These are phyloP conservation scores for Primulina tabacum DNA, from an alignment of 257 asterid species.

Conservation along the genomic window DNA sequence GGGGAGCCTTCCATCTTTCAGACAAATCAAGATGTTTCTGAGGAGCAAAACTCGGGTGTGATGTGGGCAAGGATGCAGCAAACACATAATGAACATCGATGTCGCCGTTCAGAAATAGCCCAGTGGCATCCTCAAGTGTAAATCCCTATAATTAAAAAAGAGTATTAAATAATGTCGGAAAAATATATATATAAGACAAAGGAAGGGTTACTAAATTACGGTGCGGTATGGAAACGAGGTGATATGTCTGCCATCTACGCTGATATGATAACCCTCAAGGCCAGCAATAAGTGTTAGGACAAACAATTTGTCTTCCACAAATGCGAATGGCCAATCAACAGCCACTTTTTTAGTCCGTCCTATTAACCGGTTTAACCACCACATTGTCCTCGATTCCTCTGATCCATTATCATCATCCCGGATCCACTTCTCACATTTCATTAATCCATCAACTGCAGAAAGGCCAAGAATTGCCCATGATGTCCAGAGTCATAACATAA, in stretches of 20 bases:
- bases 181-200: neutral
- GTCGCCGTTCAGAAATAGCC: slow-evolving; percentile 75
- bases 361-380: slow-evolving; percentile 86
- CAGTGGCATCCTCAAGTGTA: slow-evolving; percentile 95
- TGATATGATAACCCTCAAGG: slow-evolving; percentile 87
- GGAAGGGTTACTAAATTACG: slow-evolving; percentile 41
- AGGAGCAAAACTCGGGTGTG: slow-evolving; percentile 91
- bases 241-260: slow-evolving; percentile 86
- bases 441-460: slow-evolving; percentile 72
- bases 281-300: slow-evolving; percentile 96
- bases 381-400: slow-evolving; percentile 65
- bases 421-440: slow-evolving; percentile 84
- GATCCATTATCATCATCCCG: slow-evolving; percentile 65
- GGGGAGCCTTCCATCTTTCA: slow-evolving; percentile 79
- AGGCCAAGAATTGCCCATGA: slow-evolving; percentile 16
- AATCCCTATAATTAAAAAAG: slow-evolving; percentile 55
- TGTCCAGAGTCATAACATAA: slow-evolving; percentile 6
- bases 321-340: slow-evolving; percentile 89
- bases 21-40: slow-evolving; percentile 88
- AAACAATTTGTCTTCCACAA: slow-evolving; percentile 70
- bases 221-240: slow-evolving; percentile 93
- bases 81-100: slow-evolving; percentile 67
- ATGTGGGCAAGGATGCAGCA: slow-evolving; percentile 86
- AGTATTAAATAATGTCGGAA: slow-evolving; percentile 15
- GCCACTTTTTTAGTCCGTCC: slow-evolving; percentile 69